phyloP scores from a whole-genome alignment of 1,139 yeast species.

The Kodamaea plutei region DNA sequence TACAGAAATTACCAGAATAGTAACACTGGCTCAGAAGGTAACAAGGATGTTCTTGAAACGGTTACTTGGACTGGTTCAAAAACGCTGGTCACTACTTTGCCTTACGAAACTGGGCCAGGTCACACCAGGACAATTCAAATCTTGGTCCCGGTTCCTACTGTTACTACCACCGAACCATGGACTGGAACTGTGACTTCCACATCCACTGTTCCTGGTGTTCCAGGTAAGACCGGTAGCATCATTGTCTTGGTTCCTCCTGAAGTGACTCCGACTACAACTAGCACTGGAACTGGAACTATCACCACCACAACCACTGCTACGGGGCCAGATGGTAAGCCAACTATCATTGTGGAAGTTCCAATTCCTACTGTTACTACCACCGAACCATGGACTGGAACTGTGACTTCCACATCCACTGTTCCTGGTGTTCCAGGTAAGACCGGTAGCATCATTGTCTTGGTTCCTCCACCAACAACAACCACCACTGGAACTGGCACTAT shows the following conservation, averaged over 20 bases:
- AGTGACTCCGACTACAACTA: constrained; percentile 7
- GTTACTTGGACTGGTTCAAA: constrained; percentile 4
- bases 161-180: constrained; percentile 9
- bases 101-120: constrained; percentile 9
- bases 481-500: constrained; percentile 10
- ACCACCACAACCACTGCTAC: constrained; percentile 7
- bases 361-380: constrained; percentile 11
- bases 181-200: constrained; percentile 8
- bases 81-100: constrained; percentile 13
- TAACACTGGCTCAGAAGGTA: constrained; percentile 4
- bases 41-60: constrained; percentile 1
- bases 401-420: constrained; percentile 5
- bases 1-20: background rate
- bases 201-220: constrained; percentile 6
- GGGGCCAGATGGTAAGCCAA: constrained; percentile 8
- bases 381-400: constrained; percentile 8
- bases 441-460: constrained; percentile 11
- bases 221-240: constrained; percentile 10
- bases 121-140: constrained; percentile 10
- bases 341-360: constrained; percentile 9
- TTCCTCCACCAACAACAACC: constrained; percentile 12
- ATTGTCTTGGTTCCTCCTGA: constrained; percentile 15
- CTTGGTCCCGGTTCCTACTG: constrained; percentile 9
- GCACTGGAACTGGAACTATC: constrained; percentile 10
- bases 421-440: constrained; percentile 9